Evolutionary conservation across 257 asterid genomes (phyloP), one percentile per base, ranked within the genome.

Genomic region (Striga asiatica): DNA sequence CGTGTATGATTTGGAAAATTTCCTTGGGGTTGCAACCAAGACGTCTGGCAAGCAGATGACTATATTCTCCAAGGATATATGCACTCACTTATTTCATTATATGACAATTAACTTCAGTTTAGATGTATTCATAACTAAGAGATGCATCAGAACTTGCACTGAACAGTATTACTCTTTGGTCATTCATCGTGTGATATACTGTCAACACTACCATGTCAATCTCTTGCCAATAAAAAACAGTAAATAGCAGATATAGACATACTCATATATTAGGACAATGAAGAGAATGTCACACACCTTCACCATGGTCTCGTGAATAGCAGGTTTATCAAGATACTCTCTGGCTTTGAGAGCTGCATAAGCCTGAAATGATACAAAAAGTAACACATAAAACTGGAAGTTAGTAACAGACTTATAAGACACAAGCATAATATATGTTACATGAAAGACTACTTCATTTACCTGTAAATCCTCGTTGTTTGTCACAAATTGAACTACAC

Each of bases 391-490:
- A 66, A 63, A 14, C 51, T 13, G 51, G 49, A 71, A 57, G 32
- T 45, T 62, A 46, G 32, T 23, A 29, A 46, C 57, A 56, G 50
- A 51, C 21, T n/a, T 61, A 60, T 14, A 68, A 65, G 45, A 68
- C 18, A 3, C 48, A 28, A 23, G 46, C 29, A 43, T 3, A 56
- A 18, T 12, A 53, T 10, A 45, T 43, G 23, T 58, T 53, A 52
- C 60, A 56, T 16, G 46, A 56, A 47, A 21, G 38, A 34, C 52
- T 27, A 65, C 47, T 70, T 54, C n/a, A 43, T 32, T 50, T 61
- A 85, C 95, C 94, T 85, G 97, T 62, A 89, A 78, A 73, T 89
- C 97, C 78, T 85, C 97, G 13, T 89, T 85, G 74, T 89, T 85
- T 37, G 95, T 85, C 50, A 89, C 97, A 49, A 89, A 89, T 72